Evolutionary conservation across 306 rosid genomes (phyloP).

Genomic region (Astragalus glycyphyllos): DNA sequence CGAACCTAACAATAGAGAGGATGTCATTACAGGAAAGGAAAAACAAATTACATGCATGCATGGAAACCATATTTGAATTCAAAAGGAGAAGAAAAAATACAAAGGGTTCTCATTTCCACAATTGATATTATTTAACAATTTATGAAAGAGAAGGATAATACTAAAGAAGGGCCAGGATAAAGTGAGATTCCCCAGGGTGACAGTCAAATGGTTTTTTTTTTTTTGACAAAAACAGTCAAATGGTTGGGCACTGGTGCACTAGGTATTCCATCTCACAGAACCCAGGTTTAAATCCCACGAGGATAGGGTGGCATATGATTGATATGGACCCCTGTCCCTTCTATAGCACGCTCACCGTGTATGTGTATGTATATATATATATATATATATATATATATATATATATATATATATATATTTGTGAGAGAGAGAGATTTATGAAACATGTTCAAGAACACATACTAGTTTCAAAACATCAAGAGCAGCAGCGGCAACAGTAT

Average conservation of each 20-base stretch:
- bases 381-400: too few species aligned
- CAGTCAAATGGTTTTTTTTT: constrained; percentile 22
- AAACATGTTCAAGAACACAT: constrained; percentile 34
- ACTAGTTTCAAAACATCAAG: constrained; percentile 90
- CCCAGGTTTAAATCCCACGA: constrained; percentile 28
- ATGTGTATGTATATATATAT: neutral
- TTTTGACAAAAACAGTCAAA: too few species aligned
- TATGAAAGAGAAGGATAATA: constrained; percentile 22
- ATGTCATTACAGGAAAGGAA: constrained; percentile 20
- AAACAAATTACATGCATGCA: constrained; percentile 12
- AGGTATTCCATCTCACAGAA: constrained; percentile 29
- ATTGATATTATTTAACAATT: constrained; percentile 12
- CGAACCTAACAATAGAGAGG: constrained; percentile 61
- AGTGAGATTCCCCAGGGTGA: neutral
- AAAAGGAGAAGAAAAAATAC: neutral
- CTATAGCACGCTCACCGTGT: constrained; percentile 19
- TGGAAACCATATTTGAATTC: neutral
- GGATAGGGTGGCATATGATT: constrained; percentile 1
- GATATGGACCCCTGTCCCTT: constrained; percentile 19
- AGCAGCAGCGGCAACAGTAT: constrained; percentile 86
- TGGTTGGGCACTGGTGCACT: constrained; percentile 3
- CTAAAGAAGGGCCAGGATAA: constrained; percentile 29
- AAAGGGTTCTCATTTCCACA: constrained; percentile 29
- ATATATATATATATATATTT: too few species aligned
- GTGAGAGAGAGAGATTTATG: neutral